Conservation (phyloP, 1,284 basidiomycete species). For the Chondrostereum purpureum region DNA sequence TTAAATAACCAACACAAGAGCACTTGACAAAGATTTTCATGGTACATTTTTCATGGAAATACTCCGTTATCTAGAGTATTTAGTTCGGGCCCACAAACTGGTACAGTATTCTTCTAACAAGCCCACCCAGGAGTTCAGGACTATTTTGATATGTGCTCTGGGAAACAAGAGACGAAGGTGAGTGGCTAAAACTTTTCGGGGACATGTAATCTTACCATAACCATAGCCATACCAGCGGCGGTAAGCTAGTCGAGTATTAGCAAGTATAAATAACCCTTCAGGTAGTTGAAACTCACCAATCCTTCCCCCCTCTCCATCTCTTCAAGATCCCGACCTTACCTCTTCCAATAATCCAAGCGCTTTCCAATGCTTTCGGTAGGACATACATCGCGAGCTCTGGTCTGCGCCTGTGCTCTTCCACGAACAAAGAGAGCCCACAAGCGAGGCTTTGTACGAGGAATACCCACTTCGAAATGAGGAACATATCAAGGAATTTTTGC, state of each 20-base stretch:
- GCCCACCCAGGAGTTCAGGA: slow-evolving; percentile 81
- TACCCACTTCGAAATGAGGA: slow-evolving; percentile 64
- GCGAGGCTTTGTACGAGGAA: slow-evolving; percentile 76
- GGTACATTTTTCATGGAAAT: too few species aligned
- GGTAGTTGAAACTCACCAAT: slow-evolving; percentile 50
- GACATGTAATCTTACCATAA: slow-evolving; percentile 60
- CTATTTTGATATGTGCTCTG: slow-evolving; percentile 61
- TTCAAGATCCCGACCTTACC: slow-evolving; percentile 74
- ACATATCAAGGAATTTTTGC: slow-evolving; percentile 39
- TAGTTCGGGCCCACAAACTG: slow-evolving; percentile 89
- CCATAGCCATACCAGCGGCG: slow-evolving; percentile 81
- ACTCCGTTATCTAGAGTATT: slow-evolving; percentile 10
- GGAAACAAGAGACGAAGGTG: slow-evolving; percentile 9
- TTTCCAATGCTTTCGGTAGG: slow-evolving; percentile 86
- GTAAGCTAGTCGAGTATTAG: slow-evolving; percentile 35
- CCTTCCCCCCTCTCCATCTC: slow-evolving; percentile 68
- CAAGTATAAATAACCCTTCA: neutral
- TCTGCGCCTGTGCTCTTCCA: slow-evolving; percentile 80
- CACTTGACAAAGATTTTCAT: too few species aligned
- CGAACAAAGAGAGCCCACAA: slow-evolving; percentile 74
- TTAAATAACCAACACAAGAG: too few species aligned
- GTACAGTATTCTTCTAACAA: slow-evolving; percentile 84
- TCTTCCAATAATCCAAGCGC: slow-evolving; percentile 76
- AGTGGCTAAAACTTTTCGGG: neutral
- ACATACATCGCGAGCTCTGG: slow-evolving; percentile 93